Evolutionary conservation across 2,329 filamentous ascomycete species (phyloP).

Genomic region (Pyrenochaeta sp.): DNA sequence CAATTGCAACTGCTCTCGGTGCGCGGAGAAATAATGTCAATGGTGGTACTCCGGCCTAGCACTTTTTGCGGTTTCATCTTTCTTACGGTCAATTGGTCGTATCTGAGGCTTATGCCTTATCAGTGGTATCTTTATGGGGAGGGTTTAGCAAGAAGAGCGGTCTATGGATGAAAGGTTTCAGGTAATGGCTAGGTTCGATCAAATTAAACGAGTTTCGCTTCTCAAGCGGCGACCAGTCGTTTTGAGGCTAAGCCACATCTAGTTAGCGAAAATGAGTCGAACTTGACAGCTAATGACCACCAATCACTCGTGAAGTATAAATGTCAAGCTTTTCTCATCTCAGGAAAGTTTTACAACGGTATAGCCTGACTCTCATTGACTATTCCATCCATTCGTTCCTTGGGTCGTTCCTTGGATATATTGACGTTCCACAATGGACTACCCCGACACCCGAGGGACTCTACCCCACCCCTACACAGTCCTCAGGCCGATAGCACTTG

Average conservation of each 20-base stretch:
- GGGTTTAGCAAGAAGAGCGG: too few relatives aligned
- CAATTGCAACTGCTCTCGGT: too few relatives aligned
- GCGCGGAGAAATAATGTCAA: too few relatives aligned
- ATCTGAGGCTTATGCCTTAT: too few relatives aligned
- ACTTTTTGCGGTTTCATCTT: too few relatives aligned
- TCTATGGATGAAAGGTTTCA: too few relatives aligned
- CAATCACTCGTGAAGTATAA: slow-evolving; percentile 1
- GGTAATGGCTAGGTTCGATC: too few relatives aligned
- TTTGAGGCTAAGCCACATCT: background rate
- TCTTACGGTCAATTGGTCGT: too few relatives aligned
- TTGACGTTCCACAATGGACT: slow-evolving; percentile 12
- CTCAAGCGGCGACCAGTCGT: too few relatives aligned
- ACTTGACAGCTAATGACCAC: background rate
- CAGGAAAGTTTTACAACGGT: background rate
- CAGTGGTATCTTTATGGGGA: too few relatives aligned
- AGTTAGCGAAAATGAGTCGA: slow-evolving; percentile 15
- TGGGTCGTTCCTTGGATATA: background rate
- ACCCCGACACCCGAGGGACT: slow-evolving; percentile 24
- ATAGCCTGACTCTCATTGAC: background rate
- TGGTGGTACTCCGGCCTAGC: too few relatives aligned
- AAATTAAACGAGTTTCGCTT: too few relatives aligned
- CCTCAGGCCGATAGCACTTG: slow-evolving; percentile 3
- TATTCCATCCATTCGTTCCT: background rate
- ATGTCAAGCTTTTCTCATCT: background rate
- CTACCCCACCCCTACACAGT: slow-evolving; percentile 8